These are phyloP conservation scores for Jasminum sambac DNA, from an alignment of 257 asterid genomes.

Conservation along the genomic window DNA sequence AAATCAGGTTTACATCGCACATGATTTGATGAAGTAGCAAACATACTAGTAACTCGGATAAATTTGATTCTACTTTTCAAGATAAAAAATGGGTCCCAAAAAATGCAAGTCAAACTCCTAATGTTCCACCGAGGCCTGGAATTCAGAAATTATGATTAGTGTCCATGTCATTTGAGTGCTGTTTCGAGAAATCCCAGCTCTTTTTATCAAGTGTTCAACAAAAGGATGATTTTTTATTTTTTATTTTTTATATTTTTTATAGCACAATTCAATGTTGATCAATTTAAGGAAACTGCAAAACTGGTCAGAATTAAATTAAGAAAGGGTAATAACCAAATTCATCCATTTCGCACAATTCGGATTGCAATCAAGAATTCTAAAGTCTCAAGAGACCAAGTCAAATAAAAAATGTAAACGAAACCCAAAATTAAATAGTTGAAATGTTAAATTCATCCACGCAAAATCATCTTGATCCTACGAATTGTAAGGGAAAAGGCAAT, in stretches of 20 bases:
- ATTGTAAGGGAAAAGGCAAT: background rate
- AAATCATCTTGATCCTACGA: conserved; percentile 1
- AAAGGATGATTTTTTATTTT: too few relatives aligned
- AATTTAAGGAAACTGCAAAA: conserved; percentile 16
- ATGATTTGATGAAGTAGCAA: background rate
- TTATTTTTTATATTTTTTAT: too few relatives aligned
- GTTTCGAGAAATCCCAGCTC: background rate
- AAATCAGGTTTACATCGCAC: background rate
- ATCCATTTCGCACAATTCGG: background rate
- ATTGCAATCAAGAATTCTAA: conserved; percentile 22
- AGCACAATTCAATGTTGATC: conserved; percentile 18
- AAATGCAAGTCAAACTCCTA: background rate
- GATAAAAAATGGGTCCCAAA: background rate
- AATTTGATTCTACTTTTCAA: conserved; percentile 1
- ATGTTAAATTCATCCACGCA: background rate
- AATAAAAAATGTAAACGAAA: background rate
- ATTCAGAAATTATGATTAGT: background rate
- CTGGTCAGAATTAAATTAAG: background rate
- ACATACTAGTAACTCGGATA: conserved; percentile 8
- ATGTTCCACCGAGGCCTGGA: background rate
- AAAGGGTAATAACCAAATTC: background rate
- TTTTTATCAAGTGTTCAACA: background rate
- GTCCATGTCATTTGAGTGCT: background rate
- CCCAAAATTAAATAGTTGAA: conserved; percentile 11
- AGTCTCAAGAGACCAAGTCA: conserved; percentile 16